Percentiles rank a stretch among this genome's conserved stretches.
Evolutionary conservation across 108 stramenopile genomes (phyloP).

Genomic region (Nitzschia palea): DNA sequence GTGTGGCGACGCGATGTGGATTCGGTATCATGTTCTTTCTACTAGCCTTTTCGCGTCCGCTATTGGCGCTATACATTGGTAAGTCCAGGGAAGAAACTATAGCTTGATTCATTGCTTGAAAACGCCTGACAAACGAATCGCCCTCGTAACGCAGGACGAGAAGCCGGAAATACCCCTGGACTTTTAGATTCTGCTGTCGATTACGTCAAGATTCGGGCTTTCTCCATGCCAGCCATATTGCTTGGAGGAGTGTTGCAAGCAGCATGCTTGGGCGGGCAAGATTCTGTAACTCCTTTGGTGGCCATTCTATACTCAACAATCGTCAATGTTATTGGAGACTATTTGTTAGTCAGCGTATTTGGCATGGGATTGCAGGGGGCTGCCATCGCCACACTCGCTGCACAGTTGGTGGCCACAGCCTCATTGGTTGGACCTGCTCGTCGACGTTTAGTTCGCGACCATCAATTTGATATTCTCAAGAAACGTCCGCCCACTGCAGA

Average conservation of each 20-base stretch:
- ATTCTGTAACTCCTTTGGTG: conserved; percentile 80
- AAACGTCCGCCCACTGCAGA: conserved; percentile 32
- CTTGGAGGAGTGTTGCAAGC: conserved; percentile 81
- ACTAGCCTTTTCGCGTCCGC: conserved; percentile 53
- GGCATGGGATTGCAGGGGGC: conserved; percentile 80
- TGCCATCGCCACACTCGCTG: conserved; percentile 75
- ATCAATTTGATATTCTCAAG: conserved; percentile 27
- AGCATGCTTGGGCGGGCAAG: conserved; percentile 79
- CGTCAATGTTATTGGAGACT: conserved; percentile 76
- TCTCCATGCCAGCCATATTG: conserved; percentile 82
- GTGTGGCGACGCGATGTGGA: conserved; percentile 64
- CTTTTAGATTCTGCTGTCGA: conserved; percentile 73
- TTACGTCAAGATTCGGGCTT: conserved; percentile 81
- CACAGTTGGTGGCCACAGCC: conserved; percentile 72
- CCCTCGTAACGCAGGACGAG: conserved; percentile 34
- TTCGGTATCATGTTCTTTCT: conserved; percentile 72
- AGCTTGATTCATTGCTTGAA: background rate
- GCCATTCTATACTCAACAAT: conserved; percentile 71
- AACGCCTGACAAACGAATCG: no score
- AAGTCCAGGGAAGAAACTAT: conserved; percentile 19
- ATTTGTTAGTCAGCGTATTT: conserved; percentile 56
- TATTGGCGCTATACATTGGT: conserved; percentile 83
- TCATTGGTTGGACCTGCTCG: conserved; percentile 71
- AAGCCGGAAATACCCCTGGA: conserved; percentile 61
- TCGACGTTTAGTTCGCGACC: conserved; percentile 48